phyloP scores from a whole-genome alignment of 345 rosid genomes.

The Carallia brachiata region DNA sequence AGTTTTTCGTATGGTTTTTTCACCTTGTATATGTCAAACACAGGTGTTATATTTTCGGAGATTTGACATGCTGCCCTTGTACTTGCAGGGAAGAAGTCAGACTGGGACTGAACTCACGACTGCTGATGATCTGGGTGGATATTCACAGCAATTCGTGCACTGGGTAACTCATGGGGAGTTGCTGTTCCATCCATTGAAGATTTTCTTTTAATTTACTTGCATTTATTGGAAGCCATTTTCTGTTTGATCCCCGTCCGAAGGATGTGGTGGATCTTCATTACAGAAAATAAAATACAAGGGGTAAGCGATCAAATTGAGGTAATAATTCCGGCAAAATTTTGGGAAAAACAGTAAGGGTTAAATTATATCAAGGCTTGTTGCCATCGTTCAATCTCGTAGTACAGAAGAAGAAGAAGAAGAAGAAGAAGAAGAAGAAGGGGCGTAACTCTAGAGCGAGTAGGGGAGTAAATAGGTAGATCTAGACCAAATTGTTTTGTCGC shows the following conservation, averaged over 20 bases:
- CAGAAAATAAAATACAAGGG: slow-evolving; percentile 12
- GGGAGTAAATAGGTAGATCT: slow-evolving; percentile 14
- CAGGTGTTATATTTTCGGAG: not conserved
- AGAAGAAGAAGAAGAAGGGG: too few species aligned
- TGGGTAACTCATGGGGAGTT: slow-evolving; percentile 72
- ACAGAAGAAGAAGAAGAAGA: too few species aligned
- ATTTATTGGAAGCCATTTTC: slow-evolving; percentile 12
- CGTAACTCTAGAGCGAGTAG: not conserved
- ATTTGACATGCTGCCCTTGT: not conserved
- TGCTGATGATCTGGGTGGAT: slow-evolving; percentile 25
- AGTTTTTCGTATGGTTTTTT: too few species aligned
- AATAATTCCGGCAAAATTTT: slow-evolving; percentile 10
- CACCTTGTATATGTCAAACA: not conserved
- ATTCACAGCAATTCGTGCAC: slow-evolving; percentile 46
- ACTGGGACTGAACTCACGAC: slow-evolving; percentile 13
- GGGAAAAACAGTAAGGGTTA: not conserved
- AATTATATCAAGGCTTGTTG: not conserved
- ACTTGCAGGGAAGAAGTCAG: slow-evolving; percentile 43
- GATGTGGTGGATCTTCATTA: slow-evolving; percentile 38
- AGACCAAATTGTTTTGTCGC: too few species aligned
- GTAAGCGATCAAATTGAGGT: slow-evolving; percentile 6
- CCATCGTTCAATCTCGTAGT: slow-evolving; percentile 1
- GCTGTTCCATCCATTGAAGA: slow-evolving; percentile 30
- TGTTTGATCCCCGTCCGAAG: slow-evolving; percentile 50
- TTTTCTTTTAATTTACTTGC: slow-evolving; percentile 10